Evolutionary conservation across 2,329 filamentous ascomycete species (phyloP).

Genomic region (Diaporthe sp.): DNA sequence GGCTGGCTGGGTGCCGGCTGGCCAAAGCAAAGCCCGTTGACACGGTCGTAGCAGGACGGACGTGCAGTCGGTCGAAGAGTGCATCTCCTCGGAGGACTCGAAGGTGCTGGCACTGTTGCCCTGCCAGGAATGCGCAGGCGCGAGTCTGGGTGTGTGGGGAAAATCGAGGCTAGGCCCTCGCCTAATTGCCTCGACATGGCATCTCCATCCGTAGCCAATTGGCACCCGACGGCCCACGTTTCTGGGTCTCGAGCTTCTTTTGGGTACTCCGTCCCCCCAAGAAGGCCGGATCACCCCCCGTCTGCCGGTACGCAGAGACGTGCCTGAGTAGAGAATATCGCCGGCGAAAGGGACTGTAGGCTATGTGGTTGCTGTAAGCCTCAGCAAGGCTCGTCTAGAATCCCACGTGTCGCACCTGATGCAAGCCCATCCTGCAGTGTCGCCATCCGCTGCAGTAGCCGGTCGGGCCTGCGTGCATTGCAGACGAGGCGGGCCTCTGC

Average conservation of each 20-base stretch:
- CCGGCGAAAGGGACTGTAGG: background rate
- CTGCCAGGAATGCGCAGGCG: background rate
- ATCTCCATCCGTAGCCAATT: conserved; percentile 28
- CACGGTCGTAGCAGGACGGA: conserved; percentile 23
- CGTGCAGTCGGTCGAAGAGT: conserved; percentile 4
- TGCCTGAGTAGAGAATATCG: background rate
- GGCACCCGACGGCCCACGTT: conserved; percentile 10
- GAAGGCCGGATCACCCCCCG: background rate
- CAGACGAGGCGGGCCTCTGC: background rate
- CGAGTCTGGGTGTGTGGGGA: conserved; percentile 12
- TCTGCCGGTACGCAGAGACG: background rate
- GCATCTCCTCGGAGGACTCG: conserved; percentile 33
- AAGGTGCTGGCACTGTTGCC: too few species aligned
- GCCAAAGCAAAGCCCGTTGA: conserved; percentile 26
- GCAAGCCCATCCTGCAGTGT: conserved; percentile 29
- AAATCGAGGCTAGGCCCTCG: conserved; percentile 30
- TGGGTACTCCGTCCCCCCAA: background rate
- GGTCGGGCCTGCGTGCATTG: conserved; percentile 9
- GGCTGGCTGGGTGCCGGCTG: conserved; percentile 6
- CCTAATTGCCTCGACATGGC: conserved; percentile 17
- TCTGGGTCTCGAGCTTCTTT: conserved; percentile 23
- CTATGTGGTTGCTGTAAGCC: background rate
- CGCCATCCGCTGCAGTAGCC: conserved; percentile 22
- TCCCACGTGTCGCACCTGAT: conserved; percentile 25
- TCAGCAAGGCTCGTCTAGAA: background rate